Base-by-base conservation (phyloP, 805 yeast species). In the Saturnispora dispora region DNA sequence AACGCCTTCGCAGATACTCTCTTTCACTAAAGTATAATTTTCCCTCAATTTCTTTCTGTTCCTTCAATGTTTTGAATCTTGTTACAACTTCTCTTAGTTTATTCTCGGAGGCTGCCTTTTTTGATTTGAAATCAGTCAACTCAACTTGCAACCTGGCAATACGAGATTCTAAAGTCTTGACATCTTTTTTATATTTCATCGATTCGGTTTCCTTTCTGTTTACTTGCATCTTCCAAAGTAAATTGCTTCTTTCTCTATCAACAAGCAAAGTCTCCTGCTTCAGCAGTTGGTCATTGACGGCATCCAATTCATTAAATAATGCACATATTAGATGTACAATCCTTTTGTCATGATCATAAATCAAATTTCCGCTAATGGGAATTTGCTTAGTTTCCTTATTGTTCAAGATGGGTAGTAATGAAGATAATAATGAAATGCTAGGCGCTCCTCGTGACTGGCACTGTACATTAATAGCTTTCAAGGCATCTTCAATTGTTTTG, bases 71-170 rank as follows among this genome's bases (percentile, higher is more conserved):
- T n/a, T 13, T 59, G 55, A 23, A 53, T 53, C 28, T 58, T 50
- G 20, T 60, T 55, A 7, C 59, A 41, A 36, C 58, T 60, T 47
- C 66, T 46, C 45, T 52, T 52, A 33, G 54, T 55, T 53, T 60
- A 59, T 15, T 50, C 49, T 59, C 36, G n/a, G 46, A 8, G 48
- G 45, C 53, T 52, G 54, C 15, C 50, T 53, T 36, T 50, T 51
- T 47, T 48, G 51, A 45, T 10, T 33, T 45, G 18, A 48, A 30
- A 36, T 45, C 53, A 18, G 58, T 55, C 5, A 54, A 50, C 3
- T 45, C 47, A 3, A 54, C 37, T 27, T 57, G 52, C 2, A 45
- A 25, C 52, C 60, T 60, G 5, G 62, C 47, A 8, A 48, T 52
- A 11, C 58, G 60, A 39, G 56, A 32, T 30, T 62, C 55, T 13